These are phyloP conservation scores for Selenicereus undatus DNA, from an alignment of 148 eudicot species.

Conservation along the genomic window DNA sequence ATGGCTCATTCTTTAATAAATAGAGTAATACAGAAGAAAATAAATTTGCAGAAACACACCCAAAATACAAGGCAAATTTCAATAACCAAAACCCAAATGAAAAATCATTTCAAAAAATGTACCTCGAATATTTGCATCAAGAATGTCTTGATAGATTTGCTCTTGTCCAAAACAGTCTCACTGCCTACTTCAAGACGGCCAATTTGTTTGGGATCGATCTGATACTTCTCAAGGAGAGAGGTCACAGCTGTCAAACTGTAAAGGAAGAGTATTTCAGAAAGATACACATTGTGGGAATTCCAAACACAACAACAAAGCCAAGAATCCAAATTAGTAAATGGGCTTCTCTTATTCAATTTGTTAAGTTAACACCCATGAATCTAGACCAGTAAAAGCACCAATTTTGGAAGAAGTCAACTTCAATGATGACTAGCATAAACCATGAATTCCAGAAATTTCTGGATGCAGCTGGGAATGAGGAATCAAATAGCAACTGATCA, in stretches of 20 bases:
- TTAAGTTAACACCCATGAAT: neutral
- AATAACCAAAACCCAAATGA: no score
- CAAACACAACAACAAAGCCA: neutral
- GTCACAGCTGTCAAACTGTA: conserved; percentile 89
- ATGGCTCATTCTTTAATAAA: no score
- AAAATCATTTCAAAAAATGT: conserved; percentile 1
- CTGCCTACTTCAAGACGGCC: conserved; percentile 99
- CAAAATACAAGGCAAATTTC: no score
- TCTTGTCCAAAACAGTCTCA: conserved; percentile 97
- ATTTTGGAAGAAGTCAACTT: neutral
- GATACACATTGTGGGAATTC: neutral
- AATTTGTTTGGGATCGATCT: conserved; percentile 69
- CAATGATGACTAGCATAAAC: neutral
- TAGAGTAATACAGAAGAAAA: no score
- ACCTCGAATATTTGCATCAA: conserved; percentile 98
- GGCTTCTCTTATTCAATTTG: neutral
- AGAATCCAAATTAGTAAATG: neutral
- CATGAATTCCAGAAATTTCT: neutral
- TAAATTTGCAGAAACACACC: no score
- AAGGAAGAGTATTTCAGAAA: neutral
- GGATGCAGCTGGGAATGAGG: neutral
- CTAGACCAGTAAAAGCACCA: neutral
- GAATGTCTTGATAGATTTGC: conserved; percentile 99
- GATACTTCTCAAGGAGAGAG: conserved; percentile 86
- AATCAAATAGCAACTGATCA: neutral